A percentile compares a stretch with the other conserved stretches of the same genome.
Evolutionary conservation across 2,329 filamentous ascomycete genomes (phyloP).

Genomic region (Xylariaceae sp.): DNA sequence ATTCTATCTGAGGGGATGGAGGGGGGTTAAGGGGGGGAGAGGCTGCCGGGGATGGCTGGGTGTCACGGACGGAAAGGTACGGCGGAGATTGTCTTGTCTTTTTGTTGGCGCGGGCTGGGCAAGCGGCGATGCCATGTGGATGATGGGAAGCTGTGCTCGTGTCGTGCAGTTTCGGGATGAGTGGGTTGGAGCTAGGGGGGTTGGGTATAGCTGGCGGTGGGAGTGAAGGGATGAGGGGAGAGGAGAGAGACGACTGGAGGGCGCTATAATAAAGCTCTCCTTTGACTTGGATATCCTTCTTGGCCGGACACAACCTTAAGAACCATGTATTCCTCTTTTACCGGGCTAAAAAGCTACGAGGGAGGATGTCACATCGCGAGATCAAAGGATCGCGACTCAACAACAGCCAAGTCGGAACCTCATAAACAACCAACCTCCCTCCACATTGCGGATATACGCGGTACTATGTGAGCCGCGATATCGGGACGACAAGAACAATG

Average conservation of each 20-base stretch:
- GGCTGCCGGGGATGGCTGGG: neutral
- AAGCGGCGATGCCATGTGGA: constrained; percentile 13
- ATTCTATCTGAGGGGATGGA: neutral
- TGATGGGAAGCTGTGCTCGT: neutral
- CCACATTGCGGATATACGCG: no score
- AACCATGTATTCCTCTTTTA: no score
- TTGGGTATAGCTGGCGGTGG: neutral
- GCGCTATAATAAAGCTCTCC: no score
- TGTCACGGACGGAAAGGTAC: constrained; percentile 11
- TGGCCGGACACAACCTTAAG: no score
- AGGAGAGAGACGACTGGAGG: no score
- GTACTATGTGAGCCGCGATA: neutral
- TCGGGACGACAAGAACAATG: neutral
- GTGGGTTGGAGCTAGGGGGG: neutral
- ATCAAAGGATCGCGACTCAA: no score
- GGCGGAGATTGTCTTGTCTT: neutral
- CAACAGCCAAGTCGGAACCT: no score
- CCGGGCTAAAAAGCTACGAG: no score
- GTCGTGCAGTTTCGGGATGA: neutral
- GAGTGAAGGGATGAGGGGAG: constrained; percentile 8
- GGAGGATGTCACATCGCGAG: no score
- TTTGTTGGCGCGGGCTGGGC: neutral
- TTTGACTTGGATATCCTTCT: no score
- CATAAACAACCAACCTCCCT: no score
- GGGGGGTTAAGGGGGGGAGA: neutral